Evolutionary conservation across 805 yeast genomes (phyloP).

Genomic region (Helenozyma baotianmanensis): DNA sequence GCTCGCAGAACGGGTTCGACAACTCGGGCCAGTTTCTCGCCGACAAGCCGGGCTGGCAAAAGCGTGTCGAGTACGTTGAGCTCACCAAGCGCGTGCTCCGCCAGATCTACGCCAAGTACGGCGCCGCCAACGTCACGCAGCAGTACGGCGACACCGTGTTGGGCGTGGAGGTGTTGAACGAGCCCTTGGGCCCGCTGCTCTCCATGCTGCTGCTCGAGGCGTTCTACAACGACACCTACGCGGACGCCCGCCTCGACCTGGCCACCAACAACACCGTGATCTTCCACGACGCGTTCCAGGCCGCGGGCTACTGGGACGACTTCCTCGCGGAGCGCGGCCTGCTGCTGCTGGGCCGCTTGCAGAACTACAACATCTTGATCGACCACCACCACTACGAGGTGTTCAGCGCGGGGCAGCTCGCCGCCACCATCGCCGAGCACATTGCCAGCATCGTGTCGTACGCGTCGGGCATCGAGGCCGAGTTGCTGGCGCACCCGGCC

Average conservation of each 20-base stretch:
- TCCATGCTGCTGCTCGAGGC: conserved; percentile 17
- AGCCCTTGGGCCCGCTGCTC: conserved; percentile 12
- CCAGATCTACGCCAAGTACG: conserved; percentile 12
- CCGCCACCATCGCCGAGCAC: conserved; percentile 27
- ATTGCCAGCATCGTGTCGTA: conserved; percentile 27
- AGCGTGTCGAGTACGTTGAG: conserved; percentile 5
- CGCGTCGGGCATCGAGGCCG: conserved; percentile 20
- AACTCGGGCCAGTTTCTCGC: conserved; percentile 51
- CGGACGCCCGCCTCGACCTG: conserved; percentile 28
- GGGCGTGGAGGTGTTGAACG: conserved; percentile 15
- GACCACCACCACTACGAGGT: conserved; percentile 42
- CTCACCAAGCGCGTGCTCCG: conserved; percentile 17
- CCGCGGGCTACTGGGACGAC: conserved; percentile 51
- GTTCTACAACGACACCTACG: conserved; percentile 28
- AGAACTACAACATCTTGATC: conserved; percentile 30
- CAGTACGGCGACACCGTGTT: conserved; percentile 10
- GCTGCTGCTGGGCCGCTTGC: conserved; percentile 14
- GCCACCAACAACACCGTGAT: conserved; percentile 41
- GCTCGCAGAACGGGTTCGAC: conserved; percentile 84
- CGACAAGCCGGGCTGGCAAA: conserved; percentile 13
- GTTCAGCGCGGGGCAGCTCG: conserved; percentile 23
- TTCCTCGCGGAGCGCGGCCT: conserved; percentile 26
- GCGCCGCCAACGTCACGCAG: conserved; percentile 6
- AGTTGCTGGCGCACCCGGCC: conserved; percentile 63
- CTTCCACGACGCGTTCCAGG: conserved; percentile 63